Evolutionary conservation across 257 asterid genomes (phyloP).

Genomic region (Linderniella brevidens): DNA sequence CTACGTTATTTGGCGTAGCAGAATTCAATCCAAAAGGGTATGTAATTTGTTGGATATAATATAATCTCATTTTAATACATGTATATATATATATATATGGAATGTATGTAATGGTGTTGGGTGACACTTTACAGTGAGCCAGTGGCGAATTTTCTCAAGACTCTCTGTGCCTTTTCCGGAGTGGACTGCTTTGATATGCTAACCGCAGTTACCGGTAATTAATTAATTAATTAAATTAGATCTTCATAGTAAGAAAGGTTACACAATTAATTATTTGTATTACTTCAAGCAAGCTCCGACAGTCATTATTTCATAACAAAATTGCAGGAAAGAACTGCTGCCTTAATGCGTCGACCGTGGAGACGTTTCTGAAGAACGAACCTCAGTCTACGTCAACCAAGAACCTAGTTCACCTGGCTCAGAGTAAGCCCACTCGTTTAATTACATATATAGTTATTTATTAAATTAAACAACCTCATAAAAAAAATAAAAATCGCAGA

Average conservation of each 20-base stretch:
- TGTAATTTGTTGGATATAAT: background rate
- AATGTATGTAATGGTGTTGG: background rate
- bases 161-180: conserved; percentile 16
- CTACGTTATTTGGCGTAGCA: conserved; percentile 25
- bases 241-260: background rate
- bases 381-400: conserved; percentile 57
- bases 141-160: conserved; percentile 13
- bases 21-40: conserved; percentile 45
- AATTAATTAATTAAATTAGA: background rate
- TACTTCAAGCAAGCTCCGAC: no score
- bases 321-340: conserved; percentile 52
- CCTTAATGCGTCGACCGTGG: conserved; percentile 23
- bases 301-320: background rate
- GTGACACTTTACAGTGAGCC: conserved; percentile 11
- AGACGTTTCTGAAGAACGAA: conserved; percentile 24
- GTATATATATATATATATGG: background rate
- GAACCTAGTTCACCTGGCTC: conserved; percentile 49
- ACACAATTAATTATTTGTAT: no score
- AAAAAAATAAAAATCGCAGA: background rate
- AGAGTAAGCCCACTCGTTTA: conserved; percentile 27
- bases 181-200: conserved; percentile 29
- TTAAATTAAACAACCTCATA: background rate
- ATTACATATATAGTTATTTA: background rate
- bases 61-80: background rate
- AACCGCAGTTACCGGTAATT: conserved; percentile 30